These are phyloP conservation scores for Ampelomyces quisqualis DNA, from an alignment of 2,329 filamentous ascomycete species.

Conservation along the genomic window DNA sequence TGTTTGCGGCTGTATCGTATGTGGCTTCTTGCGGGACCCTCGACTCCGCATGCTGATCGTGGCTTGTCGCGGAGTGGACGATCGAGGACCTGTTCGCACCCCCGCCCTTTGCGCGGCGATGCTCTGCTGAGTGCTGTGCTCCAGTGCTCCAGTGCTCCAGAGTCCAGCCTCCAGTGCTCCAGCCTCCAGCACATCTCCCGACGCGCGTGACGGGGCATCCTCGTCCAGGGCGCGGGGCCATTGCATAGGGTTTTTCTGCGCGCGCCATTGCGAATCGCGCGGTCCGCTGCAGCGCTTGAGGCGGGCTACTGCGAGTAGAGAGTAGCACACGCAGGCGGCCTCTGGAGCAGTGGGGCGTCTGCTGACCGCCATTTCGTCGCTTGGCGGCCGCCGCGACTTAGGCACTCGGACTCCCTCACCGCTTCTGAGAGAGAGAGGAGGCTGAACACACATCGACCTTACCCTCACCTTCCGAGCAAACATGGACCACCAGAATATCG, in stretches of 20 bases:
- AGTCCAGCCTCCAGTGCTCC: no score
- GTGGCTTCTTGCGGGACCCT: slow-evolving; percentile 21
- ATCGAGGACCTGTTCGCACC: neutral
- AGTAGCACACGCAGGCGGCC: slow-evolving; percentile 8
- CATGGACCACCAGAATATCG: slow-evolving; percentile 49
- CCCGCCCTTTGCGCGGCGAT: neutral
- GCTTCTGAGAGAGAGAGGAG: slow-evolving; percentile 26
- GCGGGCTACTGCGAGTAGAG: slow-evolving; percentile 21
- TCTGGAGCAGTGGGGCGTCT: slow-evolving; percentile 3
- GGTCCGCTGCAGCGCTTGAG: slow-evolving; percentile 32
- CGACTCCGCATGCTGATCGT: slow-evolving; percentile 25
- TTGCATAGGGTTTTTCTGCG: slow-evolving; percentile 22
- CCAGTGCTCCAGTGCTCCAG: no score
- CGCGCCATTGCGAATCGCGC: slow-evolving; percentile 23
- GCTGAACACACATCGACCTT: slow-evolving; percentile 33
- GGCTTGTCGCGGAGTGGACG: neutral
- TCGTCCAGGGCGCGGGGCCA: slow-evolving; percentile 10
- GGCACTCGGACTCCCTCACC: slow-evolving; percentile 16
- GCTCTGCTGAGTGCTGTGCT: slow-evolving; percentile 1
- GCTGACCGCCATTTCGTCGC: slow-evolving; percentile 14
- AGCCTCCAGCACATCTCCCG: slow-evolving; percentile 2
- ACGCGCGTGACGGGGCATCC: slow-evolving; percentile 10
- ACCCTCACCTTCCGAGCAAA: slow-evolving; percentile 25
- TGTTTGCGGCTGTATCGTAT: neutral
- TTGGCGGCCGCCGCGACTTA: slow-evolving; percentile 9